Percentiles rank a stretch among this genome's conserved stretches.
These are phyloP conservation scores for Peziza echinospora DNA, from an alignment of 495 filamentous ascomycete species.

Conservation along the genomic window DNA sequence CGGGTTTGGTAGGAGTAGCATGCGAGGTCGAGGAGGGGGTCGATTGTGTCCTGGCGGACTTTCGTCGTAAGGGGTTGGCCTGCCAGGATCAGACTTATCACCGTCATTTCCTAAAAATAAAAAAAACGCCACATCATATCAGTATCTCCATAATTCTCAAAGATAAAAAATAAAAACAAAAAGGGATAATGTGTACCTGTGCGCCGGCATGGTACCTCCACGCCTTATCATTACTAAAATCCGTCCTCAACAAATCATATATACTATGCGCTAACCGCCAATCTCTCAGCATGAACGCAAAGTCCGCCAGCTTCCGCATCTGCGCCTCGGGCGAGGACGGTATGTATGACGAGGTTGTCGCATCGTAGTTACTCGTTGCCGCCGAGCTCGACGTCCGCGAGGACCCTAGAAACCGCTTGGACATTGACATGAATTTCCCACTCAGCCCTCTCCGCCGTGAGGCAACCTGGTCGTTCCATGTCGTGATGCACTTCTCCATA, in stretches of 20 bases:
- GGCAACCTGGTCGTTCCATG: slow-evolving; percentile 97
- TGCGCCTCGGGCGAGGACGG: slow-evolving; percentile 67
- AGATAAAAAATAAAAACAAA: no score
- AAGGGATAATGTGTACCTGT: slow-evolving; percentile 11
- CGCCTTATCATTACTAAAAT: slow-evolving; percentile 86
- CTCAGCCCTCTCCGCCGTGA: slow-evolving; percentile 67
- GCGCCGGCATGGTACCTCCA: slow-evolving; percentile 87
- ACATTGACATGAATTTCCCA: slow-evolving; percentile 78
- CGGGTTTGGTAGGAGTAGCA: slow-evolving; percentile 80
- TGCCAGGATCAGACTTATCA: slow-evolving; percentile 55
- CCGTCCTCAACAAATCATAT: slow-evolving; percentile 68
- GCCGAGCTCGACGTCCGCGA: slow-evolving; percentile 21
- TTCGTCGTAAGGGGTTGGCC: slow-evolving; percentile 48
- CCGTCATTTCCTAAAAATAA: slow-evolving; percentile 93
- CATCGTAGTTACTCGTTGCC: slow-evolving; percentile 52
- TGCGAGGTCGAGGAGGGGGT: slow-evolving; percentile 67
- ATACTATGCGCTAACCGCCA: slow-evolving; percentile 79
- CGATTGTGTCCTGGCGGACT: slow-evolving; percentile 52
- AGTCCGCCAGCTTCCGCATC: slow-evolving; percentile 85
- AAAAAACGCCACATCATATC: no score
- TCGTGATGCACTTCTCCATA: slow-evolving; percentile 75
- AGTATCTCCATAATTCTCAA: no score
- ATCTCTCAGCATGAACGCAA: slow-evolving; percentile 86
- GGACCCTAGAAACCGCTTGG: slow-evolving; percentile 56
- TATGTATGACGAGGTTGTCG: slow-evolving; percentile 53